Conservation (phyloP, 73 alveolate species). For the Stentor roeselii region DNA sequence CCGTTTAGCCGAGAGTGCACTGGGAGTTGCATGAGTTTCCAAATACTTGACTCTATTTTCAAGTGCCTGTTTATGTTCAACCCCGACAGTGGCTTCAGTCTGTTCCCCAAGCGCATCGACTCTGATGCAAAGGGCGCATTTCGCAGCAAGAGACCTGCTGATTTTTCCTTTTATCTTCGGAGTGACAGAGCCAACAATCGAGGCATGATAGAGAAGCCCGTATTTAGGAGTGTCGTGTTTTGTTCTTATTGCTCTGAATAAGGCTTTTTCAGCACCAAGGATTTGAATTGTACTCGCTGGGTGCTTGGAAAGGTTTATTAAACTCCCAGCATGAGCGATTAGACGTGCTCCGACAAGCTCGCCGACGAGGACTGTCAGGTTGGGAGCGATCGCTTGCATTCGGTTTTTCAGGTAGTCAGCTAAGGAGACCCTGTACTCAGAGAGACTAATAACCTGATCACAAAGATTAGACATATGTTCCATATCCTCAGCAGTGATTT, state of each 20-base stretch:
- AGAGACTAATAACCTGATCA: constrained; percentile 82
- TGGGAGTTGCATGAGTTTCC: constrained; percentile 20
- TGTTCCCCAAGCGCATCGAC: constrained; percentile 81
- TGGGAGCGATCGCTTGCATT: constrained; percentile 99
- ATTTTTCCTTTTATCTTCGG: constrained; percentile 97
- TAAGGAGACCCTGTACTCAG: constrained; percentile 81
- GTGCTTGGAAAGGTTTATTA: constrained; percentile 96
- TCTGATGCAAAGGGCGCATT: constrained; percentile 98
- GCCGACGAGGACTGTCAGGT: constrained; percentile 98
- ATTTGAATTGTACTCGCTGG: constrained; percentile 99
- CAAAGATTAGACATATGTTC: constrained; percentile 81
- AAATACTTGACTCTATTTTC: constrained; percentile 18
- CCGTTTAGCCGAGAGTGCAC: neutral
- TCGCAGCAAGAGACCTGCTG: constrained; percentile 98
- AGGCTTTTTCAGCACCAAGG: constrained; percentile 87
- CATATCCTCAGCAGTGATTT: constrained; percentile 93
- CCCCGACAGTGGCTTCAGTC: constrained; percentile 37
- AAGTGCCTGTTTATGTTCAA: constrained; percentile 26
- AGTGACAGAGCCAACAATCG: constrained; percentile 98
- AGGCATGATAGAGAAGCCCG: constrained; percentile 98
- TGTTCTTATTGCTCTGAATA: constrained; percentile 95
- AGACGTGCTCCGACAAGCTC: constrained; percentile 99
- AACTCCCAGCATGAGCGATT: constrained; percentile 98
- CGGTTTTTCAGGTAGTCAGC: constrained; percentile 91
- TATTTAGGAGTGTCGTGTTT: constrained; percentile 96